Evolutionary conservation across 1,284 basidiomycete genomes (phyloP), one percentile per base, ranked within the genome.

Genomic region (Golubevia sp.): DNA sequence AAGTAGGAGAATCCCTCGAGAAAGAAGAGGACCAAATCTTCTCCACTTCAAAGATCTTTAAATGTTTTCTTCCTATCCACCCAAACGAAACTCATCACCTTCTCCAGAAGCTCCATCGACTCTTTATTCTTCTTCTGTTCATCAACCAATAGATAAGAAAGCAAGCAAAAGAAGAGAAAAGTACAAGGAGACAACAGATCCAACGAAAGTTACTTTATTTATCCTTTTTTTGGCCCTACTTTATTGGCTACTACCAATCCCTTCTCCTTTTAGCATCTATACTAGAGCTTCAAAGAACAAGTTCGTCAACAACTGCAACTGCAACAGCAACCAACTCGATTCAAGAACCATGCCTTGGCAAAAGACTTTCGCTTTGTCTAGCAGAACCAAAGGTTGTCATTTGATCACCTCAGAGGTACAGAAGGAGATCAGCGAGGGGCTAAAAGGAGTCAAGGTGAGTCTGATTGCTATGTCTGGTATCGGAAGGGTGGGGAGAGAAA

Each of bases 391-490:
- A 66, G 79, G 84, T 13, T 84, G 81, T 67, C 81, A 85, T 58
- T 70, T 85, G 30, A 74, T 85, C 63, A 85, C 84, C 2, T 55
- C 74, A 44, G 84, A 85, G 59, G 74, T 85, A 11, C 70, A 79
- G 62, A 56, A 62, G 1, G 71, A 78, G 3, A 71, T 85, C 57
- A 67, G 76, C 20, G 79, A 82, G 23, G 73, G 77, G 1, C 62
- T 85, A 49, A 77, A 83, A 59, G 65, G 57, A 24, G 51, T 49
- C 34, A 56, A 66, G 25, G 59, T 66, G 1, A 48, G 59, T 18
- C n/a, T n/a, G n/a, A n/a, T n/a, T n/a, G n/a, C n/a, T n/a, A n/a
- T n/a, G n/a, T n/a, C n/a, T n/a, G n/a, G n/a, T n/a, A n/a, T n/a
- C n/a, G n/a, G n/a, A n/a, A n/a, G n/a, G n/a, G n/a, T n/a, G n/a